Evolutionary conservation across 1,284 basidiomycete species (phyloP).

Genomic region (Tilletia indica): DNA sequence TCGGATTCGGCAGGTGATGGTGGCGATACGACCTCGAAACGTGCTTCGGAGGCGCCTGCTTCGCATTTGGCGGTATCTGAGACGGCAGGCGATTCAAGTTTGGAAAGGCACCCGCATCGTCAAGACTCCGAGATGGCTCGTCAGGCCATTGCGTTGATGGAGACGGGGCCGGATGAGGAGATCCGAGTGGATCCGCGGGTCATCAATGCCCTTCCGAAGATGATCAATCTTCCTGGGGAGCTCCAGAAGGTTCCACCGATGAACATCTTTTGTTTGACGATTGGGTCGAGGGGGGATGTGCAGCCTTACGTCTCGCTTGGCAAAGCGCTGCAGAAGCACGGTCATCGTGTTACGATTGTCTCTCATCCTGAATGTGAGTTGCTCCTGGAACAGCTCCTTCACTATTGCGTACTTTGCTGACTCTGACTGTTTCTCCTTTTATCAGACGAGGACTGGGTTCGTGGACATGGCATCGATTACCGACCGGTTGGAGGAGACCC

Average conservation of each 20-base stretch:
- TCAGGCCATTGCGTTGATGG: not conserved
- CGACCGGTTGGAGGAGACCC: slow-evolving; percentile 46
- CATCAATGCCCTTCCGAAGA: slow-evolving; percentile 32
- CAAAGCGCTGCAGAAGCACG: slow-evolving; percentile 58
- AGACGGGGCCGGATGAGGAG: slow-evolving; percentile 18
- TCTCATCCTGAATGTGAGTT: slow-evolving; percentile 64
- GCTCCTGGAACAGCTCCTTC: not conserved
- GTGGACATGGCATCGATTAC: slow-evolving; percentile 51
- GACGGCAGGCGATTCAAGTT: too few relatives aligned
- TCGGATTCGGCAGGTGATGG: not conserved
- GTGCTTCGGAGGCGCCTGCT: not conserved
- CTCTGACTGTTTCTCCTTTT: not conserved
- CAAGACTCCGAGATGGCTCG: not conserved
- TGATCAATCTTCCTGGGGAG: slow-evolving; percentile 32
- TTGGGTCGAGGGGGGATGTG: slow-evolving; percentile 63
- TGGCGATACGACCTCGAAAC: not conserved
- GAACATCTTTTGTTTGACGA: slow-evolving; percentile 58
- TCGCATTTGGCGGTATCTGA: too few relatives aligned
- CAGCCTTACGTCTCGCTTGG: slow-evolving; percentile 64
- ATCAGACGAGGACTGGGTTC: slow-evolving; percentile 62
- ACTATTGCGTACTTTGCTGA: not conserved
- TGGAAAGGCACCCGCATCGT: too few relatives aligned
- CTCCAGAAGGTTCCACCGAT: slow-evolving; percentile 31
- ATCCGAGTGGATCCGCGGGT: slow-evolving; percentile 25
- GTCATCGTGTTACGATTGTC: slow-evolving; percentile 65